Base-by-base conservation (phyloP, 2,329 filamentous ascomycete species). In the Pseudogymnoascus sp. region DNA sequence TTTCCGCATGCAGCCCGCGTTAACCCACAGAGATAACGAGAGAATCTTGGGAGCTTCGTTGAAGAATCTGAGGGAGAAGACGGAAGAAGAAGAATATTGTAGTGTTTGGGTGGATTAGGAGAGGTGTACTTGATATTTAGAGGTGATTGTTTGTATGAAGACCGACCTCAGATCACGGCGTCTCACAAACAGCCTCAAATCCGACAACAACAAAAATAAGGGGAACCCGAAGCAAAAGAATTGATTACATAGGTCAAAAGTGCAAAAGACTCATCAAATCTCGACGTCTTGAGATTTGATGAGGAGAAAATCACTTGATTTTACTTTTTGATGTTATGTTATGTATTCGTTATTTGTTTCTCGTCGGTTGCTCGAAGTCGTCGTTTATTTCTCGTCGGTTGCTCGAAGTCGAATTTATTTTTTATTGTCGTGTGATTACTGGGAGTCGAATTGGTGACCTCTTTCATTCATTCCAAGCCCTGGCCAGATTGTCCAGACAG, bases 241-340 rank as follows among this genome's bases (percentile, higher is more conserved):
- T 29, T n/a, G 1, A 51, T 51, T 21, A 21, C 6, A 31, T 5
- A 54, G 5, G 10, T 54, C 47, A 54, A 31, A 31, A 54, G 11
- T 7, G 47, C 47, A 31, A 54, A 54, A 51, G 47, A 18, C 47
- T 31, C 14, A 54, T 54, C 47, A 54, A 8, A 54, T 54, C 47
- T 18, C 26, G 3, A n/a, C 7, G 23, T 47, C 4, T 47, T 14
- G 23, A 54, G n/a, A 54, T 54, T 8, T 54, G 47, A 54, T 31
- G 26, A 54, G 47, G 26, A 54, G 47, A 54, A 54, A 54, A 54
- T 54, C 47, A 31, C 26, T 31, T 54, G 47, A 54, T 54, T 54
- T 54, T 54, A 31, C 47, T 54, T 54, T 54, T 5, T 31, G 26
- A n/a, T 31, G n/a, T 54, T 16, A 3, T 14, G 21, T 5, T 31